Base-by-base conservation (phyloP, 2,329 filamentous ascomycete species). In the Bisporella sp. region DNA sequence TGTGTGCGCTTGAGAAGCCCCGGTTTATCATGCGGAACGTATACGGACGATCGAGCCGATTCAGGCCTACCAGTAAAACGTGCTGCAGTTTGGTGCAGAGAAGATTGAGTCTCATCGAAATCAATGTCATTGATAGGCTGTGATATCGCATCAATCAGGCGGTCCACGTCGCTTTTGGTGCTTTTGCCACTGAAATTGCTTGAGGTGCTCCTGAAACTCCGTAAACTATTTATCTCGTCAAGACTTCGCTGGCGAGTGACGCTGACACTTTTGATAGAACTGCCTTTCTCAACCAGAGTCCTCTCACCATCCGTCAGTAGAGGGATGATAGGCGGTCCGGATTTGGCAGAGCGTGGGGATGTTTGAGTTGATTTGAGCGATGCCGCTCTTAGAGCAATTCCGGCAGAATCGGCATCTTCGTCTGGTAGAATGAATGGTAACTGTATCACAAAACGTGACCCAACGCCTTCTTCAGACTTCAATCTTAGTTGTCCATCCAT, bases 401-500 rank as follows among this genome's bases (percentile, higher is more conserved):
- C 40, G n/a, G 48, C 21, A 29, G 30, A 41, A 31, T 37, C 6
- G 56, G 3, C 59, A 54, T 42, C 52, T 5, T 74, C 69, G 1
- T 62, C 53, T 0, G 81, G 82, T 1, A 91, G 64, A 6, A 82
- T 74, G 56, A 96, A 93, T 0, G 86, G 85, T 31, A 96, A 71
- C 55, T 88, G 81, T 29, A 96, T 80, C 21, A 89, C 82, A 56
- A 96, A 95, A 47, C 87, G 78, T 13, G 89, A 91, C 1, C 91
- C 90, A 59, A 85, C 87, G 2, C 86, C 86, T 63, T 86, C 78
- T 60, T 93, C 88, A 0, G 89, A 95, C 61, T 90, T 92, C 1
- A 96, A 70, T 1, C 89, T 81, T 31, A 96, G 68, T 61, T 95
- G 90, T 0, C 90, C 91, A 52, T 92, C 85, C 87, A 95, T 93